These are phyloP conservation scores for Sphagnum tenellum DNA, from an alignment of 225 moss, liverwort and hornwort genomes.

Conservation along the genomic window DNA sequence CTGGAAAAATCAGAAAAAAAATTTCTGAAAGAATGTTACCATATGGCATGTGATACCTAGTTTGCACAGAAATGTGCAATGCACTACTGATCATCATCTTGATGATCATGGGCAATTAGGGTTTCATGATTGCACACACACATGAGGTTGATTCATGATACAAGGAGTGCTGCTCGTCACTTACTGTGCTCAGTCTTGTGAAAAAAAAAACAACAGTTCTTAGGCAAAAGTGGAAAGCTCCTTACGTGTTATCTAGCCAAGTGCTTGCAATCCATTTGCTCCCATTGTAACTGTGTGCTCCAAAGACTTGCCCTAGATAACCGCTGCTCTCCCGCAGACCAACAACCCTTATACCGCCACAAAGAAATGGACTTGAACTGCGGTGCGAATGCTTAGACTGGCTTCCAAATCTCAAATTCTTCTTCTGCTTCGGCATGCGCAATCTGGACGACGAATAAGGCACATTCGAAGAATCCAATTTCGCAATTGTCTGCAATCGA, in stretches of 20 bases:
- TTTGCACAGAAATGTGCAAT: background rate
- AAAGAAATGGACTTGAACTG: too few species aligned
- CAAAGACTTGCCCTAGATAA: slow-evolving; percentile 21
- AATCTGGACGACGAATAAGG: too few species aligned
- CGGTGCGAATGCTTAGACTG: too few species aligned
- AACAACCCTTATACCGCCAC: slow-evolving; percentile 15
- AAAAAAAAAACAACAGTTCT: background rate
- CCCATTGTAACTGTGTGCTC: slow-evolving; percentile 6
- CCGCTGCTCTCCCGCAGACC: slow-evolving; percentile 5
- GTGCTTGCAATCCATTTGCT: slow-evolving; percentile 52
- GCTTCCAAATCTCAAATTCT: too few species aligned
- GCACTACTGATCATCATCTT: background rate
- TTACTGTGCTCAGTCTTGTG: background rate
- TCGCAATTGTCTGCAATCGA: too few species aligned
- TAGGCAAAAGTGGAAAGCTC: background rate
- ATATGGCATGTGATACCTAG: too few species aligned
- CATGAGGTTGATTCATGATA: too few species aligned
- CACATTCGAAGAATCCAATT: too few species aligned
- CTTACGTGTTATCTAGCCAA: slow-evolving; percentile 65
- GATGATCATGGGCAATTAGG: background rate
- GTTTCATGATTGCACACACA: background rate
- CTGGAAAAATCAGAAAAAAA: slow-evolving; percentile 16
- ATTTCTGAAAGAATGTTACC: slow-evolving; percentile 1
- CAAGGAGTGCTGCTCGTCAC: background rate
- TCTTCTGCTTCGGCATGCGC: too few species aligned